These are phyloP conservation scores for Neurospora sp. DNA, from an alignment of 495 filamentous ascomycete species.

Conservation along the genomic window DNA sequence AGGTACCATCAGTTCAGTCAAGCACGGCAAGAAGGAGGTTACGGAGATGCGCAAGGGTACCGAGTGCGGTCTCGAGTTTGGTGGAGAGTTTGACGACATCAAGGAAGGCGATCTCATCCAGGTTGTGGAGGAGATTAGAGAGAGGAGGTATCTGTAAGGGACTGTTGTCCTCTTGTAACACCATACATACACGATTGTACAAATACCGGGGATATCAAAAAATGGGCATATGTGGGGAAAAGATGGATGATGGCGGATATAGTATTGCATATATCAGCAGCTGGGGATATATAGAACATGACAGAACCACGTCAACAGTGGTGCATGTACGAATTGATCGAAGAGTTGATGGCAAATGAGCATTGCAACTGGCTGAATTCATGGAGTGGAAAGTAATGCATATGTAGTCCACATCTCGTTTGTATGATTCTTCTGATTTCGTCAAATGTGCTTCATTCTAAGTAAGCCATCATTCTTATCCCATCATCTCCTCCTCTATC, in stretches of 20 bases:
- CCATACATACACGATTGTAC: background rate
- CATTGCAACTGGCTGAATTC: background rate
- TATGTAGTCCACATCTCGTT: background rate
- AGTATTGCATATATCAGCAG: background rate
- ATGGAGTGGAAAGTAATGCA: background rate
- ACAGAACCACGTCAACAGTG: background rate
- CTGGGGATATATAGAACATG: background rate
- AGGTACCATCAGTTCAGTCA: slow-evolving; percentile 73
- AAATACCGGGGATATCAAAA: background rate
- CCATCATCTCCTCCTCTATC: background rate
- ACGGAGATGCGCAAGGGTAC: slow-evolving; percentile 78
- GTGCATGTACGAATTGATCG: background rate
- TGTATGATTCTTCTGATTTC: background rate
- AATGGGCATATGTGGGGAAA: background rate
- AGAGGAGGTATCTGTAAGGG: slow-evolving; percentile 56
- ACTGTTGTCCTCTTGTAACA: background rate
- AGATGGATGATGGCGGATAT: background rate
- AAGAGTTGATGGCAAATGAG: background rate
- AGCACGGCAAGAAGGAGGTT: slow-evolving; percentile 86
- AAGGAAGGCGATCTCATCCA: slow-evolving; percentile 75
- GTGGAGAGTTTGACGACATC: slow-evolving; percentile 61
- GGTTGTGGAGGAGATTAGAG: slow-evolving; percentile 66
- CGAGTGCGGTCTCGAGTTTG: slow-evolving; percentile 88
- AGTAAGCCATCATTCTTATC: no score
- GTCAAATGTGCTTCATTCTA: background rate